These are phyloP conservation scores for Neurospora sublineolata DNA, from an alignment of 495 filamentous ascomycete species.

Conservation along the genomic window DNA sequence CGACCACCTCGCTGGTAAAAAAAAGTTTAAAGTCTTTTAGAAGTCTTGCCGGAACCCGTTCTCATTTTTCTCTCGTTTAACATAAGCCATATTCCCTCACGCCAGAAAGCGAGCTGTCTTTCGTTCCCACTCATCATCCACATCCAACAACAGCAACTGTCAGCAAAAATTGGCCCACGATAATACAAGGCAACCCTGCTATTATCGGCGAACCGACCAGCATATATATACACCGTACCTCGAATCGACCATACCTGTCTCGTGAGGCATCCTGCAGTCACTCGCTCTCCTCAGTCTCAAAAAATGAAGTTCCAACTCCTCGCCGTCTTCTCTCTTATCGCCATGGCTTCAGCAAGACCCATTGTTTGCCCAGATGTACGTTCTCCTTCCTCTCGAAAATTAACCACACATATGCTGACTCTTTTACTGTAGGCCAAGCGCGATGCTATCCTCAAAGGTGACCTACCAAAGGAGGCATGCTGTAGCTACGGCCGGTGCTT, in stretches of 20 bases:
- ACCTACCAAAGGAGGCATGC: constrained; percentile 33
- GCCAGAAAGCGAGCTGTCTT: not conserved
- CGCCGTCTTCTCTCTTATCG: constrained; percentile 10
- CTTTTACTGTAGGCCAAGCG: constrained; percentile 25
- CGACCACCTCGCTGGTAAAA: not conserved
- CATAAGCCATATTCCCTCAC: not conserved
- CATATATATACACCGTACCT: not conserved
- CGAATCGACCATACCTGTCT: not conserved
- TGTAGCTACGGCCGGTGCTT: constrained; percentile 39
- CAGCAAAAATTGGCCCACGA: not conserved
- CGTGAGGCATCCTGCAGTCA: not conserved
- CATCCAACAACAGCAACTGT: not conserved
- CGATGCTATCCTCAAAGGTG: constrained; percentile 35
- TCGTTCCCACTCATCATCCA: not conserved
- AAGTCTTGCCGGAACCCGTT: not conserved
- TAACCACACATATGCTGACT: constrained; percentile 4
- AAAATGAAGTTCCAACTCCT: constrained; percentile 17
- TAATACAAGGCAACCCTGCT: not conserved
- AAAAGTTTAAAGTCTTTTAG: not conserved
- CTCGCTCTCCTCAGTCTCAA: not conserved
- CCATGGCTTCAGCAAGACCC: constrained; percentile 16
- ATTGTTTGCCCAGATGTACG: constrained; percentile 28
- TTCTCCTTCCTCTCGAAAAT: not conserved
- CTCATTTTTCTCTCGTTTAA: not conserved
- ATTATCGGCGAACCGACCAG: not conserved